Evolutionary conservation across 2,329 filamentous ascomycete genomes (phyloP).

Genomic region (Thelonectria rubi): DNA sequence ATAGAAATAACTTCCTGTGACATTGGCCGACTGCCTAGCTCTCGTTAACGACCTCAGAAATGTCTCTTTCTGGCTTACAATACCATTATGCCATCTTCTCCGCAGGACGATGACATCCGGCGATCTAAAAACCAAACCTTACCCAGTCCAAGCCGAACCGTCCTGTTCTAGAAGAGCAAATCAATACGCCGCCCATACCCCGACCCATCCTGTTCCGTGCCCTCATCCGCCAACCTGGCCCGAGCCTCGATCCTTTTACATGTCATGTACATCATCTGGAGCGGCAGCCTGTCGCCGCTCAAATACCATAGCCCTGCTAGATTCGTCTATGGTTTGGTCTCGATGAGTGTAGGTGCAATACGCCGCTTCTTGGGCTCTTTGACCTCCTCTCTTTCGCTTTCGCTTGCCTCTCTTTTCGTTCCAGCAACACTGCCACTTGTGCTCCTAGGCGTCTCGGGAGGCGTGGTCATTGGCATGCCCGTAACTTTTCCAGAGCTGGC

Average conservation of each 20-base stretch:
- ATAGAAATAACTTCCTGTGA: constrained; percentile 24
- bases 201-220: constrained; percentile 33
- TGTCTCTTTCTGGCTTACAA: not conserved
- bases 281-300: not conserved
- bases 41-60: constrained; percentile 11
- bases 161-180: constrained; percentile 9
- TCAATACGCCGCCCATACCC: constrained; percentile 46
- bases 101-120: not conserved
- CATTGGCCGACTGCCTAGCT: constrained; percentile 29
- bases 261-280: constrained; percentile 26
- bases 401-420: constrained; percentile 66
- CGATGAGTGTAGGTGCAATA: constrained; percentile 73
- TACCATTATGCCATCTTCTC: constrained; percentile 1
- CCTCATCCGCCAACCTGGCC: constrained; percentile 18
- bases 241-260: constrained; percentile 23
- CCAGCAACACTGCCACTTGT: constrained; percentile 48
- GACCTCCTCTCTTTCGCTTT: constrained; percentile 62
- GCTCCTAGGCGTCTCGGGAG: constrained; percentile 82
- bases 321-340: constrained; percentile 38
- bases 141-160: constrained; percentile 17
- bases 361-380: constrained; percentile 73
- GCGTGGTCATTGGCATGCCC: constrained; percentile 81
- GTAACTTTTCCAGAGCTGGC: constrained; percentile 71
- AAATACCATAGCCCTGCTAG: not conserved
- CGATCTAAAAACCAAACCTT: constrained; percentile 11